A percentile compares a stretch with the other conserved stretches of the same genome.
These are phyloP conservation scores for Phytophthora kernoviae DNA, from an alignment of 352 stramenopile genomes.

Conservation along the genomic window DNA sequence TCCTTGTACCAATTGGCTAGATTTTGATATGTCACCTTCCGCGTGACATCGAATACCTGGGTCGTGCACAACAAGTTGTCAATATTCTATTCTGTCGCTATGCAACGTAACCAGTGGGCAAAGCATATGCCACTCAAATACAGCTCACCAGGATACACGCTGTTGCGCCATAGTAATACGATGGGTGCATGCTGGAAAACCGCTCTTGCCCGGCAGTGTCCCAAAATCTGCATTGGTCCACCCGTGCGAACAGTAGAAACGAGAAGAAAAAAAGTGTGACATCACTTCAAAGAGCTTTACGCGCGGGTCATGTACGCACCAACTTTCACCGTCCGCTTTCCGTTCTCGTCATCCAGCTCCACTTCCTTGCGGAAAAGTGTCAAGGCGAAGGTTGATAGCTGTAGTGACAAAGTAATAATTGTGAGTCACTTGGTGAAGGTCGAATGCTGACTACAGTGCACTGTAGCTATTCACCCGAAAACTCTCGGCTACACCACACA, in stretches of 20 bases:
- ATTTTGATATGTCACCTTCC: slow-evolving; percentile 96
- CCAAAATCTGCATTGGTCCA: slow-evolving; percentile 94
- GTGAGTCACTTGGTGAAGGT: background rate
- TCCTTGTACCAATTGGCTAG: slow-evolving; percentile 93
- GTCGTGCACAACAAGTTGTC: background rate
- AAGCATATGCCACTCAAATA: background rate
- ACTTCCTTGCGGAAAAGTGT: slow-evolving; percentile 95
- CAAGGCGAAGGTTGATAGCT: slow-evolving; percentile 95
- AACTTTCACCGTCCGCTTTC: slow-evolving; percentile 64
- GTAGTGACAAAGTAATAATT: slow-evolving; percentile 2
- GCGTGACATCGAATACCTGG: slow-evolving; percentile 94
- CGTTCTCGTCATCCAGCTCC: slow-evolving; percentile 65
- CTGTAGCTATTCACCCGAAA: too few relatives aligned
- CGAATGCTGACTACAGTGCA: too few relatives aligned
- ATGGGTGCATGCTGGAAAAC: slow-evolving; percentile 96
- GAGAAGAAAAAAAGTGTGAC: background rate
- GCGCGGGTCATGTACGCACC: slow-evolving; percentile 30
- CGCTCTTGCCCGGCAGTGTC: slow-evolving; percentile 96
- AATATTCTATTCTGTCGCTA: background rate
- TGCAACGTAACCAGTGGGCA: background rate
- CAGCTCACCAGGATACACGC: slow-evolving; percentile 87
- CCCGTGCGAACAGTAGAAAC: too few relatives aligned
- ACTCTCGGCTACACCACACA: slow-evolving; percentile 3
- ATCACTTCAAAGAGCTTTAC: background rate
- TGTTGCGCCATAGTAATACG: slow-evolving; percentile 96